Conservation (phyloP, 2,329 filamentous ascomycete genomes). For the Colletotrichum sp. region DNA sequence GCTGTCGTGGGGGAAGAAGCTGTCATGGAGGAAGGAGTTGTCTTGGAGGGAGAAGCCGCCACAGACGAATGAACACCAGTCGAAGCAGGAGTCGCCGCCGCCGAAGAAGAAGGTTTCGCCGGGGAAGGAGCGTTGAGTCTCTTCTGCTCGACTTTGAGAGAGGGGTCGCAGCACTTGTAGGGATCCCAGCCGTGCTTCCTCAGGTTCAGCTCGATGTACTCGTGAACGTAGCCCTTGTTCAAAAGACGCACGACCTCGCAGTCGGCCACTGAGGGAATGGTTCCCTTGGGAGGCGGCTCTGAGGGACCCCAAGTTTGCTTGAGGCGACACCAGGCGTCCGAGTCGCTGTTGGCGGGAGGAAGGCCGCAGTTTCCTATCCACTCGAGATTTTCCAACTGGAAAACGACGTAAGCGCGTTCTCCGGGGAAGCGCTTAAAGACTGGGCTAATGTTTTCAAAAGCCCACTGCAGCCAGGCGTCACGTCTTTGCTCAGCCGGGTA, state of each 20-base stretch:
- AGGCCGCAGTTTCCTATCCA: background rate
- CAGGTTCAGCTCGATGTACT: background rate
- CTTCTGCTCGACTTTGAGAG: background rate
- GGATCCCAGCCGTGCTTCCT: background rate
- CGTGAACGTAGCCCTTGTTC: background rate
- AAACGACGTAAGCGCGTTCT: background rate
- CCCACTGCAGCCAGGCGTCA: background rate
- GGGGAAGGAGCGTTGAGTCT: background rate
- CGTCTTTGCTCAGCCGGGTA: background rate
- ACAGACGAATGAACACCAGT: background rate
- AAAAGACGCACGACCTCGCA: background rate
- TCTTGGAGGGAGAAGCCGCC: background rate
- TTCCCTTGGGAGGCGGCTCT: background rate
- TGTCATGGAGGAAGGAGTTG: background rate
- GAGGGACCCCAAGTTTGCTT: background rate
- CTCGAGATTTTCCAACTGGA: background rate
- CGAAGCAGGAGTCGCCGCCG: background rate
- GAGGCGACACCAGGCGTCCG: background rate
- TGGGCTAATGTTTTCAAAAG: background rate
- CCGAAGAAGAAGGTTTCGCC: background rate
- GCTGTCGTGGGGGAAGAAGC: background rate
- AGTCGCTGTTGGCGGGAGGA: background rate
- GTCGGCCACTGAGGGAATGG: background rate
- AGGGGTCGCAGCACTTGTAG: background rate
- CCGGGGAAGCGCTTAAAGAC: background rate